Conservation (phyloP, 345 rosid species). For the Iberis pinnata region DNA sequence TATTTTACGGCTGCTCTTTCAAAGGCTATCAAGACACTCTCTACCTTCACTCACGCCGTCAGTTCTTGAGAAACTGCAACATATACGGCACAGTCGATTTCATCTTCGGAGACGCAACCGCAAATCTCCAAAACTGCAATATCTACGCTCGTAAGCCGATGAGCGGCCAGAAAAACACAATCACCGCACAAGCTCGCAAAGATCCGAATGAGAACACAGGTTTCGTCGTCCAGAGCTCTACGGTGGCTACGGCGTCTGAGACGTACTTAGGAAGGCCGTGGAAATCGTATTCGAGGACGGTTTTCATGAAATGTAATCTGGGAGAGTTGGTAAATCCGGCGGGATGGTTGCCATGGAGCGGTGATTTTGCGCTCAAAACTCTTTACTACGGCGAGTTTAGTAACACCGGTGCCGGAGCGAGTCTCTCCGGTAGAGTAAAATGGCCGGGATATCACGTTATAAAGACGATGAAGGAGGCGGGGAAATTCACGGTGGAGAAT, state of each 20-base stretch:
- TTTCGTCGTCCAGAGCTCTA: conserved; percentile 59
- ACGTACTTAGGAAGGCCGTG: conserved; percentile 84
- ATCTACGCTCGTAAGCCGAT: conserved; percentile 49
- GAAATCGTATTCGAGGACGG: conserved; percentile 69
- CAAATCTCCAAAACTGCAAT: conserved; percentile 54
- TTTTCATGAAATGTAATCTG: conserved; percentile 46
- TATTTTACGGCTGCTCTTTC: conserved; percentile 73
- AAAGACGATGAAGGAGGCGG: conserved; percentile 41
- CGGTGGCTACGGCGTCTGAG: conserved; percentile 43
- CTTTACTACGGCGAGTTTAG: conserved; percentile 75
- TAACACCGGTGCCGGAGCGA: conserved; percentile 63
- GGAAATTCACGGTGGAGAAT: conserved; percentile 58
- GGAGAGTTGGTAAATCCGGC: conserved; percentile 44
- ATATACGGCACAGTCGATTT: conserved; percentile 72
- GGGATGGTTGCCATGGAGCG: conserved; percentile 84
- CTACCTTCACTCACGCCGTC: conserved; percentile 68
- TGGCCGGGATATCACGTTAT: conserved; percentile 63
- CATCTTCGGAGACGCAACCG: conserved; percentile 70
- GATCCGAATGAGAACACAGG: conserved; percentile 79
- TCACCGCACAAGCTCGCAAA: conserved; percentile 67
- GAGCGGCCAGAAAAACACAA: conserved; percentile 47
- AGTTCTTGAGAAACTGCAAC: conserved; percentile 74
- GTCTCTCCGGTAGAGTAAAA: conserved; percentile 51
- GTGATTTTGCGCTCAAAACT: conserved; percentile 58
- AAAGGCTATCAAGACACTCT: conserved; percentile 89